Conservation (phyloP, 2,329 filamentous ascomycete genomes). For the Ophidiomyces ophidiicola region DNA sequence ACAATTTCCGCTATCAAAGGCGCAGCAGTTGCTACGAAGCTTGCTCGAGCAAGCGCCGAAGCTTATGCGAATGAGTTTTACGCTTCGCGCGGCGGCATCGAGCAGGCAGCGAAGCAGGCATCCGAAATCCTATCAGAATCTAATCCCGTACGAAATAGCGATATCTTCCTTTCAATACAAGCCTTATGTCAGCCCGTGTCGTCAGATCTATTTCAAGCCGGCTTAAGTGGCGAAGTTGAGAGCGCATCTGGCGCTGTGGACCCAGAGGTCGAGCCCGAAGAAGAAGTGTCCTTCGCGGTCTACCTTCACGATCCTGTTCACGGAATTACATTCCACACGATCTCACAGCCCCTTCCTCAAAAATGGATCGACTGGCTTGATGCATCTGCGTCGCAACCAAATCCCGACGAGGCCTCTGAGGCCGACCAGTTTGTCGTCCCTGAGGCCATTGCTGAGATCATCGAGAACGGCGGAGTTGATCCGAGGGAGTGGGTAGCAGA, state of each 20-base stretch:
- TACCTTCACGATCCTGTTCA: constrained; percentile 80
- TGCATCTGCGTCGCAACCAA: constrained; percentile 40
- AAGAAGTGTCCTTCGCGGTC: constrained; percentile 63
- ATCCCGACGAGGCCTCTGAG: constrained; percentile 29
- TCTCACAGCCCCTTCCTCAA: constrained; percentile 71
- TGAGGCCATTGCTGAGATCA: constrained; percentile 75
- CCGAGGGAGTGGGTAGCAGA: constrained; percentile 95
- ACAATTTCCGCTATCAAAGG: constrained; percentile 72
- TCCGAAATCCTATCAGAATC: constrained; percentile 66
- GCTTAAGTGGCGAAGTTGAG: constrained; percentile 27
- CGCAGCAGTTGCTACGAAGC: constrained; percentile 74
- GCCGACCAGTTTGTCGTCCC: constrained; percentile 39
- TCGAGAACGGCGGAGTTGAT: constrained; percentile 63
- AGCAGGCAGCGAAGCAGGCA: constrained; percentile 66
- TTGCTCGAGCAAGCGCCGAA: constrained; percentile 80
- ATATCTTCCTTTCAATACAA: constrained; percentile 93
- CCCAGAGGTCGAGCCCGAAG: constrained; percentile 31
- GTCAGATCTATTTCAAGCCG: constrained; percentile 55
- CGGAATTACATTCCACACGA: constrained; percentile 68
- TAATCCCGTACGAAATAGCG: constrained; percentile 82
- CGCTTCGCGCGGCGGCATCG: constrained; percentile 60
- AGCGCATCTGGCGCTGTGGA: constrained; percentile 25
- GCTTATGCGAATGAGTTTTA: constrained; percentile 80
- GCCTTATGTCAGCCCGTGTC: constrained; percentile 58
- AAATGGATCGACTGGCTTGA: constrained; percentile 91